Conservation (phyloP, 2,329 filamentous ascomycete genomes). For the Taxawa tesnikishii region DNA sequence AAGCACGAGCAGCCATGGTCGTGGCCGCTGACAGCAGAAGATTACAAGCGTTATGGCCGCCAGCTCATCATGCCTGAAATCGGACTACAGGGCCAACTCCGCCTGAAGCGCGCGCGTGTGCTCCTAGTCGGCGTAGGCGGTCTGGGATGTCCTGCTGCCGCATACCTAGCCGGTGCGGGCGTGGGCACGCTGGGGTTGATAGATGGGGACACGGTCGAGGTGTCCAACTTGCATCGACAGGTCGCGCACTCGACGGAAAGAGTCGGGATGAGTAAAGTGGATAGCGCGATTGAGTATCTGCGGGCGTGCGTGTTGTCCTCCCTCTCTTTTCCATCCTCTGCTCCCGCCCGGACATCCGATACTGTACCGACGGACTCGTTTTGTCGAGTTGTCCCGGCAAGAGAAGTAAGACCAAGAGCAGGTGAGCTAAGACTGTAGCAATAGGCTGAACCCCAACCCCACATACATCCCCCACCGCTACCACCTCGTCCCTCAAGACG, state of each 20-base stretch:
- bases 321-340: background rate
- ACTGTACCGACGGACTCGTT: background rate
- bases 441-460: constrained; percentile 62
- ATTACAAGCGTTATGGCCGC: constrained; percentile 78
- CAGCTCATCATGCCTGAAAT: constrained; percentile 82
- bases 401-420: background rate
- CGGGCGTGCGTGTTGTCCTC: constrained; percentile 25
- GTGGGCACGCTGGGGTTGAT: constrained; percentile 73
- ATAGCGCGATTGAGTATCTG: constrained; percentile 46
- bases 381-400: background rate
- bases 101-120: constrained; percentile 56
- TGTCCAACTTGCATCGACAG: constrained; percentile 86
- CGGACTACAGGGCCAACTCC: constrained; percentile 66
- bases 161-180: constrained; percentile 86
- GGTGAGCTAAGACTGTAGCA: no score
- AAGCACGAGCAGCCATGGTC: no score
- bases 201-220: constrained; percentile 79
- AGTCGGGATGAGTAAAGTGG: constrained; percentile 67
- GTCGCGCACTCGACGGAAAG: constrained; percentile 62
- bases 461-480: constrained; percentile 49
- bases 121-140: constrained; percentile 81
- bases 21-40: constrained; percentile 59
- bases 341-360: no score
- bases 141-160: constrained; percentile 78
- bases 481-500: constrained; percentile 58